phyloP scores from a whole-genome alignment of 2,329 filamentous ascomycete genomes.

The Fusarium pininemorale region DNA sequence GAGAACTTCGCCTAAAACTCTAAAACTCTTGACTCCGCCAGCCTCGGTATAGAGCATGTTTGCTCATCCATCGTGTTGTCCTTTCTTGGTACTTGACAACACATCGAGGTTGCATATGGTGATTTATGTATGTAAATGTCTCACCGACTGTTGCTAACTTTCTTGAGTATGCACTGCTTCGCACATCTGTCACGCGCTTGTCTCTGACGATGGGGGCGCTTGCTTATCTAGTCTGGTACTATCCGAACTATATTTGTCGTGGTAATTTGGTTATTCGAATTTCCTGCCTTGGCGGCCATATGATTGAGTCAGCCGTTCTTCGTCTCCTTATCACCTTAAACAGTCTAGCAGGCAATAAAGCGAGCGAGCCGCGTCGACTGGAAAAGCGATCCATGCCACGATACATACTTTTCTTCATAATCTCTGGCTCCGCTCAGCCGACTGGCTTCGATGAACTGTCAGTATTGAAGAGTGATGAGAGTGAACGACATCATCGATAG shows the following conservation, averaged over 20 bases:
- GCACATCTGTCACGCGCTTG: constrained; percentile 17
- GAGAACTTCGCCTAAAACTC: constrained; percentile 38
- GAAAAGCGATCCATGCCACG: neutral
- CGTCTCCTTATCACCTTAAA: neutral
- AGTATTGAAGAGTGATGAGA: neutral
- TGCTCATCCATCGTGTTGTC: neutral
- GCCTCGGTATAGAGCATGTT: constrained; percentile 10
- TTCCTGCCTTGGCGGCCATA: neutral
- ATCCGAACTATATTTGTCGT: constrained; percentile 16
- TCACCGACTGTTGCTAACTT: constrained; percentile 27
- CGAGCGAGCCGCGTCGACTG: neutral
- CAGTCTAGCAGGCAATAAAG: neutral
- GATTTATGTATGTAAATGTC: neutral
- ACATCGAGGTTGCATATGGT: neutral
- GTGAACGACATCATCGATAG: neutral
- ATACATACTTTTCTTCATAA: constrained; percentile 1
- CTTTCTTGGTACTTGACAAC: constrained; percentile 5
- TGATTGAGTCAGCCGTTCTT: constrained; percentile 30
- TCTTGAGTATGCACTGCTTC: neutral
- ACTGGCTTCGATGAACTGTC: neutral
- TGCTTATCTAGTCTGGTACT: constrained; percentile 18
- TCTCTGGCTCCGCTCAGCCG: neutral
- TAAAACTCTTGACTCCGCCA: constrained; percentile 23
- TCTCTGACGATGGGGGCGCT: constrained; percentile 9
- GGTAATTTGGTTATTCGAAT: constrained; percentile 12